phyloP scores from a whole-genome alignment of 108 stramenopile species.

The Chaetoceros muelleri region DNA sequence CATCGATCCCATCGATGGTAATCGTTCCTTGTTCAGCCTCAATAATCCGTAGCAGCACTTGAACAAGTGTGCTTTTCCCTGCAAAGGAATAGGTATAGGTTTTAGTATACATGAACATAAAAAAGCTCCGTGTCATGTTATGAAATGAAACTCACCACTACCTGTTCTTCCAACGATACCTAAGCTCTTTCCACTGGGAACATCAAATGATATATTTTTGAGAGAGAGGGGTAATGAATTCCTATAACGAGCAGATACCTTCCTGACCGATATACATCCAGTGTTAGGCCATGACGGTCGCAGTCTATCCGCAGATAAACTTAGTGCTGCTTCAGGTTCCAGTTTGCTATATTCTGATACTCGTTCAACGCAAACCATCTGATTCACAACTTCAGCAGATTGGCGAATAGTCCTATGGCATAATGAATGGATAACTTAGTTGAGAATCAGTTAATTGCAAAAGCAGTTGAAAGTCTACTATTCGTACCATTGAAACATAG shows the following conservation, averaged over 20 bases:
- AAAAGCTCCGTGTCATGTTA: constrained; percentile 6
- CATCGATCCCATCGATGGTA: constrained; percentile 79
- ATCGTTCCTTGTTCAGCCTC: constrained; percentile 75
- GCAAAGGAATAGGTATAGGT: constrained; percentile 34
- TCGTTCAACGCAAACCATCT: constrained; percentile 87
- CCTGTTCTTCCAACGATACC: constrained; percentile 81
- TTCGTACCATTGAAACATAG: constrained; percentile 69
- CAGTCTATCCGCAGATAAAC: constrained; percentile 29
- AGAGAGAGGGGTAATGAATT: constrained; percentile 59
- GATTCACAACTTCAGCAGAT: constrained; percentile 84
- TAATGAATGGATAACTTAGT: not conserved
- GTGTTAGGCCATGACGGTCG: constrained; percentile 46
- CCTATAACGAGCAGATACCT: constrained; percentile 74
- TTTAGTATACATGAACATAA: constrained; percentile 9
- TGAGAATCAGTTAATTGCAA: not conserved
- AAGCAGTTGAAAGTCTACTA: constrained; percentile 26
- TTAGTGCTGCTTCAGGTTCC: constrained; percentile 54
- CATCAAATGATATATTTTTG: constrained; percentile 38
- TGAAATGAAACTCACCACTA: constrained; percentile 6
- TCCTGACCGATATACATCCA: constrained; percentile 52
- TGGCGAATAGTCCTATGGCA: constrained; percentile 55
- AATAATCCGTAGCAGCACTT: constrained; percentile 63
- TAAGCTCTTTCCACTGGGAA: constrained; percentile 54
- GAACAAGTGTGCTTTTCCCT: constrained; percentile 69
- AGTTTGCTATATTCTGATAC: constrained; percentile 61